Evolutionary conservation across 306 rosid genomes (phyloP), one percentile per base, ranked within the genome.

Genomic region (Prosopis cineraria): DNA sequence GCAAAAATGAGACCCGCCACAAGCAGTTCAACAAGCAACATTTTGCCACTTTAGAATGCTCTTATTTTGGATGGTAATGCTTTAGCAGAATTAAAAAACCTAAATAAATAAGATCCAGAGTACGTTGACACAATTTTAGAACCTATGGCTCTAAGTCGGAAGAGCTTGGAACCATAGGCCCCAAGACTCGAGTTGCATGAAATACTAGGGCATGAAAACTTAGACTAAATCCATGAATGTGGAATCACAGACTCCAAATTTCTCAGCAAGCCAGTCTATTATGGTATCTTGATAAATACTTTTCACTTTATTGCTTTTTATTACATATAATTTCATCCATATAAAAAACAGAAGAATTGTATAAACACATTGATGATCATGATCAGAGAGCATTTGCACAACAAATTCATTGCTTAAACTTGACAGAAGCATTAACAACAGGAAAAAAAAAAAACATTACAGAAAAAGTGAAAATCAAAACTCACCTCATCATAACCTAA

Each of bases 401-500:
- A 68, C 34, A 74, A 72, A 64, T 31, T 33, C 67, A 63, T 47
- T 68, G 37, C 43, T 62, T 63, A 59, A 75, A 81, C 36, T 53
- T 53, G 8, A 64, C 19, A 45, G 72, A 55, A 36, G 62, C 56
- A 50, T 29, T 14, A 24, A 73, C 40, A 20, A 60, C 44, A 67
- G 30, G n/a, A n/a, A n/a, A n/a, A n/a, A n/a, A 78, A 37, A 33
- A 79, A 45, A n/a, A 67, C 24, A 48, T 7, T 64, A 16, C 31
- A 77, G 16, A 20, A 72, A 76, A 84, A 76, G 34, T 40, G 48
- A 67, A 67, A 40, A 67, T 13, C 63, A 63, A 41, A 62, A 74
- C 60, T 40, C 87, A 80, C 99, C 97, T 96, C 98, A 78, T 79
- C 88, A 86, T 87, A 79, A 60, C 85, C 93, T 81, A 96, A 85